Percentiles rank a stretch among this genome's conserved stretches.
phyloP scores from a whole-genome alignment of 2,329 filamentous ascomycete species.

The Ciborinia camelliae region DNA sequence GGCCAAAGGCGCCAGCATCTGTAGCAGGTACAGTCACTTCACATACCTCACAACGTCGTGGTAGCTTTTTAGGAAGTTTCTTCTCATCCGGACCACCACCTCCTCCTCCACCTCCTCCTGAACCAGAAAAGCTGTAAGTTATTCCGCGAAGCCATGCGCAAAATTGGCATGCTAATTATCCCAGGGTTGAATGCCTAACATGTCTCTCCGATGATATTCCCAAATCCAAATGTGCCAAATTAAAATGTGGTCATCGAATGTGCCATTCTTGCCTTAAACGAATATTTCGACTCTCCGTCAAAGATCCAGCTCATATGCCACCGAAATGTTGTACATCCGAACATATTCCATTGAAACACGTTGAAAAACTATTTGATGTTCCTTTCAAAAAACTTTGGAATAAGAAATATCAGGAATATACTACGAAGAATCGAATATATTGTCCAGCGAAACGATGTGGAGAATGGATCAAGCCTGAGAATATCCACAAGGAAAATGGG shows the following conservation, averaged over 20 bases:
- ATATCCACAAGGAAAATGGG: slow-evolving; percentile 58
- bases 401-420: slow-evolving; percentile 72
- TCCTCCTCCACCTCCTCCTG: slow-evolving; percentile 11
- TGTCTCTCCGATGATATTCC: slow-evolving; percentile 68
- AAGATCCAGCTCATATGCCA: slow-evolving; percentile 78
- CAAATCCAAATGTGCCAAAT: slow-evolving; percentile 60
- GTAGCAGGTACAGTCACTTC: slow-evolving; percentile 23
- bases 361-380: slow-evolving; percentile 69
- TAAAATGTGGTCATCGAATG: slow-evolving; percentile 78
- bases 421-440: slow-evolving; percentile 71
- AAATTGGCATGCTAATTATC: slow-evolving; percentile 22
- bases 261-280: slow-evolving; percentile 73
- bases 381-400: slow-evolving; percentile 80
- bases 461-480: slow-evolving; percentile 72
- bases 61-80: slow-evolving; percentile 29
- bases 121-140: slow-evolving; percentile 35
- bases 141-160: background rate
- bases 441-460: slow-evolving; percentile 72
- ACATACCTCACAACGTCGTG: slow-evolving; percentile 17
- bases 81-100: slow-evolving; percentile 26
- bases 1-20: slow-evolving; percentile 21
- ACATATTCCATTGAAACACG: slow-evolving; percentile 71
- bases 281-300: slow-evolving; percentile 71
- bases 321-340: slow-evolving; percentile 74
- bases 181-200: slow-evolving; percentile 66